These are phyloP conservation scores for Yamadazyma philogaea DNA, from an alignment of 805 yeast genomes.

Conservation along the genomic window DNA sequence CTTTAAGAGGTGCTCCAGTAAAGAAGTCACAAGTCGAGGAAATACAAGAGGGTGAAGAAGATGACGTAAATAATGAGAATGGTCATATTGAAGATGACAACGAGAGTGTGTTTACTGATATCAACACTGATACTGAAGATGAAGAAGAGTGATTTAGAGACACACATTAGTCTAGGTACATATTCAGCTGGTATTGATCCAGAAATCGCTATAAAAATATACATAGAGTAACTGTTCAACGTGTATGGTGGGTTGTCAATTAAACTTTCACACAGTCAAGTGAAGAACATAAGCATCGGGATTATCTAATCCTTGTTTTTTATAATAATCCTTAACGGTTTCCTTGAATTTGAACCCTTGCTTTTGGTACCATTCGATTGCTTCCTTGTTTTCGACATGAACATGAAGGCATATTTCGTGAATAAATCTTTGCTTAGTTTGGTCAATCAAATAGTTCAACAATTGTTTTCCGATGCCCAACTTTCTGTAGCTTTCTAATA, in stretches of 20 bases:
- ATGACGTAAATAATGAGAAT: slow-evolving; percentile 16
- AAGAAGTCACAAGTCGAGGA: slow-evolving; percentile 25
- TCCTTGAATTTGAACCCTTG: slow-evolving; percentile 46
- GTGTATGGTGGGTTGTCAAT: background rate
- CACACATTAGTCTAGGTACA: background rate
- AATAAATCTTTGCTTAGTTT: slow-evolving; percentile 53
- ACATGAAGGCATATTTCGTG: slow-evolving; percentile 55
- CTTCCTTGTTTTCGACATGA: slow-evolving; percentile 40
- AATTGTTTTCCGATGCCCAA: slow-evolving; percentile 61
- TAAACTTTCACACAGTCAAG: slow-evolving; percentile 20
- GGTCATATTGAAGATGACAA: slow-evolving; percentile 37
- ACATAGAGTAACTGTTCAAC: slow-evolving; percentile 1
- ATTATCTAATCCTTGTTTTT: slow-evolving; percentile 39
- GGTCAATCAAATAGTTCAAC: slow-evolving; percentile 52
- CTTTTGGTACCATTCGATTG: slow-evolving; percentile 49
- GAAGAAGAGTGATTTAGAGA: slow-evolving; percentile 19
- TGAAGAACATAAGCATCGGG: slow-evolving; percentile 48
- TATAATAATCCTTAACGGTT: slow-evolving; percentile 46
- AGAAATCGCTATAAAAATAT: background rate
- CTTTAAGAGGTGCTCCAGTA: slow-evolving; percentile 60
- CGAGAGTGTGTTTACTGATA: slow-evolving; percentile 43
- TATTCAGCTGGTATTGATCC: background rate
- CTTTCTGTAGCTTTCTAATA: slow-evolving; percentile 59
- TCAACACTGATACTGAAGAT: slow-evolving; percentile 46
- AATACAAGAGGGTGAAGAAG: slow-evolving; percentile 15